These are phyloP conservation scores for Penicillium occitanis DNA, from an alignment of 2,329 filamentous ascomycete species.

Conservation along the genomic window DNA sequence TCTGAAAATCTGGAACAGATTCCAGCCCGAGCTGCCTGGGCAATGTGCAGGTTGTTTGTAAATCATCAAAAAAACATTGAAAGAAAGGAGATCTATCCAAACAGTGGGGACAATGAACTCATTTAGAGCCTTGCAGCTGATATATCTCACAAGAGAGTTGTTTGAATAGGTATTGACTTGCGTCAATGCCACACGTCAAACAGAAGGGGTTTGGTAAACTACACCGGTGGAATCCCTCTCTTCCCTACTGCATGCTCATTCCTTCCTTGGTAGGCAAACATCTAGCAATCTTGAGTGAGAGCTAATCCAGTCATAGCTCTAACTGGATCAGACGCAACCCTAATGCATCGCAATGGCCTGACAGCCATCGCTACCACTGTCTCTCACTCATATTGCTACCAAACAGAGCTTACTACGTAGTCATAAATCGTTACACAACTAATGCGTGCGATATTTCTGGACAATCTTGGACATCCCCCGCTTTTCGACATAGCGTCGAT, in stretches of 20 bases:
- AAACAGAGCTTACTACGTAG: too few relatives aligned
- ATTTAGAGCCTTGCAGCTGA: not conserved
- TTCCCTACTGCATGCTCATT: too few relatives aligned
- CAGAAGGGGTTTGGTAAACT: not conserved
- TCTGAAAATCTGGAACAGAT: too few relatives aligned
- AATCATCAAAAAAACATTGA: not conserved
- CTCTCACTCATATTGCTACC: too few relatives aligned
- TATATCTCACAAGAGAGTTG: not conserved
- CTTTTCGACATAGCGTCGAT: not conserved
- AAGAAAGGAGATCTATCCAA: not conserved
- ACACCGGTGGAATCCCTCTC: not conserved
- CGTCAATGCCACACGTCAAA: not conserved
- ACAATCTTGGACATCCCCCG: not conserved
- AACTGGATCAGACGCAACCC: too few relatives aligned
- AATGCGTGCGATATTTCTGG: not conserved
- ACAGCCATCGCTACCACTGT: too few relatives aligned
- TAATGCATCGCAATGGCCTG: too few relatives aligned
- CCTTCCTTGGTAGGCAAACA: too few relatives aligned
- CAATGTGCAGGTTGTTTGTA: not conserved
- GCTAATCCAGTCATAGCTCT: too few relatives aligned
- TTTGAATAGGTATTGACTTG: not conserved
- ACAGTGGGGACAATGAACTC: not conserved
- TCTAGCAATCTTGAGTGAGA: too few relatives aligned
- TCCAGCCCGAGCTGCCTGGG: too few relatives aligned
- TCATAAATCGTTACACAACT: too few relatives aligned